Evolutionary conservation across 2,329 filamentous ascomycete species (phyloP), one percentile per base, ranked within the genome.

Genomic region (Ophidiomyces ophidiicola): DNA sequence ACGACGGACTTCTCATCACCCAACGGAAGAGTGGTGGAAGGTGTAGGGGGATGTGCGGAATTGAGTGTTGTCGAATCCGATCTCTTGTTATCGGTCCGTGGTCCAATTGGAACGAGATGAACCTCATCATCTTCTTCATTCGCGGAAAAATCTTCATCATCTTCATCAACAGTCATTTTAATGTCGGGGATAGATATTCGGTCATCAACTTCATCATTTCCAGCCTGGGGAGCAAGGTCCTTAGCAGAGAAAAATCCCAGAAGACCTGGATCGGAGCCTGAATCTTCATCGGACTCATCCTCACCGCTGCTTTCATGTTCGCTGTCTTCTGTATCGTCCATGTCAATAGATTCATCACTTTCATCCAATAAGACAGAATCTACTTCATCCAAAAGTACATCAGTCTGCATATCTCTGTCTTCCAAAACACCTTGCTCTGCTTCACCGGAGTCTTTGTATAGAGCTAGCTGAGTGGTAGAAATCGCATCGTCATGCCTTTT

Each of bases 221-320:
- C 24, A 28, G 43, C 33, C 6, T 19, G 20, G 2, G 42, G 39
- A 26, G 50, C 42, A n/a, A 57, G 44, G n/a, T 64, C 57, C 24
- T 63, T 62, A 12, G 58, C 58, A 11, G 63, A 62, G 45, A 69
- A 68, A 43, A 70, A 68, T 1, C 65, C 67, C 28, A 69, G 46
- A 31, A 69, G 49, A 4, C 61, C 64, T 19, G 52, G 49, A 29
- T 68, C 68, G 6, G 68, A 66, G 2, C 63, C 64, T n/a, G 64
- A 64, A 8, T 61, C 60, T 11, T 64, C 54, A 15, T 55, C 57
- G 17, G 66, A 68, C 3, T 57, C 57, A 19, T 57, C 55, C 33
- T 56, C 72, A 14, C 76, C 76, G 6, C 61, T 62, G 3, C 58
- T 52, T 5, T 58, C 61, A 19, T 62, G 63, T 25, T 61, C 59